These are phyloP conservation scores for Hypoxylon fragiforme DNA, from an alignment of 495 filamentous ascomycete genomes.

Conservation along the genomic window DNA sequence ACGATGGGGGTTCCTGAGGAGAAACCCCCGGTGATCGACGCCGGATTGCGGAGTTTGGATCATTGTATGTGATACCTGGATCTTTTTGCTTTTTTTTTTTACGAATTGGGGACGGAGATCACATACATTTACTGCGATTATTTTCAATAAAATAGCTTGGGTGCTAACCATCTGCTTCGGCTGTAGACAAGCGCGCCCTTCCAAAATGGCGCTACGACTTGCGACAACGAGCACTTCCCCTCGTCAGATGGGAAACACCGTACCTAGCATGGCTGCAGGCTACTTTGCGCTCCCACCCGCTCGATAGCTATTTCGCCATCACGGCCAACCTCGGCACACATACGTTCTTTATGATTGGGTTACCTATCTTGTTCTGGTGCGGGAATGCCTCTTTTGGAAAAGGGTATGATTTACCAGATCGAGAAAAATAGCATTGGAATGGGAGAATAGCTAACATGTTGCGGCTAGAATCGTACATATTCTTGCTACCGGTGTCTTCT, in stretches of 20 bases:
- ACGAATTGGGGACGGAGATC: too few relatives aligned
- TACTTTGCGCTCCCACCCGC: conserved; percentile 71
- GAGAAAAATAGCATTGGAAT: background rate
- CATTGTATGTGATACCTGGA: conserved; percentile 63
- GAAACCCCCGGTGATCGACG: conserved; percentile 61
- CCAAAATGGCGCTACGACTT: conserved; percentile 87
- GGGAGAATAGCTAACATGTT: conserved; percentile 17
- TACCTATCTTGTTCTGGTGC: conserved; percentile 96
- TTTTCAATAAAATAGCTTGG: background rate
- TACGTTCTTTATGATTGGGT: conserved; percentile 94
- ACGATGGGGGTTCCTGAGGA: conserved; percentile 13
- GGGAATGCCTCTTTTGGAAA: conserved; percentile 79
- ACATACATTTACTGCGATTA: too few relatives aligned
- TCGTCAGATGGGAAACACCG: conserved; percentile 93
- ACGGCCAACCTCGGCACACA: conserved; percentile 97
- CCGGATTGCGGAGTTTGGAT: conserved; percentile 70
- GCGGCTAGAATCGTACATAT: conserved; percentile 76
- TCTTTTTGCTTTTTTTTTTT: too few relatives aligned
- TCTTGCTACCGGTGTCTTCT: conserved; percentile 86
- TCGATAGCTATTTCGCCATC: conserved; percentile 94
- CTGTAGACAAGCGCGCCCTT: conserved; percentile 75
- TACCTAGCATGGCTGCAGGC: conserved; percentile 86
- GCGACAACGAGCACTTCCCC: conserved; percentile 78
- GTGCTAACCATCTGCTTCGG: conserved; percentile 17
- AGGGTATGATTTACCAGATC: conserved; percentile 60